Base-by-base conservation (phyloP, 495 filamentous ascomycete species). In the Podospora australis region DNA sequence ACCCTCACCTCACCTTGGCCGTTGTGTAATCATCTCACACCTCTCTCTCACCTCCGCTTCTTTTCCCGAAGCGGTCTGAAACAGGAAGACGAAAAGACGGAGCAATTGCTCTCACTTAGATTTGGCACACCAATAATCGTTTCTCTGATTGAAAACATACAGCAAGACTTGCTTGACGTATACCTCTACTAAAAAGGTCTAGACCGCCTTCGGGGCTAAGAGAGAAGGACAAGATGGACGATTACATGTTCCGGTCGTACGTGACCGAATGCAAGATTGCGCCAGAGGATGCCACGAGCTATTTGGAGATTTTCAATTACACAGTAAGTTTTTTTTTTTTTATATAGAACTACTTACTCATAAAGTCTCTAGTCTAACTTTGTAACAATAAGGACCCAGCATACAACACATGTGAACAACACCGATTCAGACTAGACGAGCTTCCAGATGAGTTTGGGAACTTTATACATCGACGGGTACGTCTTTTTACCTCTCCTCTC, bases 231-330 rank as follows among this genome's bases (percentile, higher is more conserved):
- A 61, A 50, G 25, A 79, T 79, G 77, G 77, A 79, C 57, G 69
- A 77, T 53, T 78, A 77, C 51, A 66, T 78, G 56, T 78, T 79
- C 38, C 55, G 62, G 41, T 19, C 41, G 1, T 64, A 74, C 40
- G 64, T 79, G 38, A 46, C 58, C 2, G 34, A 63, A n/a, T 78
- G 68, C 54, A 63, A 60, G 38, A 44, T 54, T 11, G 72, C 78
- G 10, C 42, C 54, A 19, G 77, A 79, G 51, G n/a, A n/a, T n/a
- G 59, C 55, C 16, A 78, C 75, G 16, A 64, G 61, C 24, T 79
- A 77, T 50, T 52, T 79, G 16, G 75, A 79, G 62, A 75, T 79
- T 25, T 64, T 75, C 48, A 73, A 72, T 30, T 79, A 78, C 52
- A 71, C 74, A 46, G 76, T 79, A 56, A 41, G 74, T 61, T 25